Conservation (phyloP, 2,329 filamentous ascomycete genomes). For the Bipolaris sorokiniana region DNA sequence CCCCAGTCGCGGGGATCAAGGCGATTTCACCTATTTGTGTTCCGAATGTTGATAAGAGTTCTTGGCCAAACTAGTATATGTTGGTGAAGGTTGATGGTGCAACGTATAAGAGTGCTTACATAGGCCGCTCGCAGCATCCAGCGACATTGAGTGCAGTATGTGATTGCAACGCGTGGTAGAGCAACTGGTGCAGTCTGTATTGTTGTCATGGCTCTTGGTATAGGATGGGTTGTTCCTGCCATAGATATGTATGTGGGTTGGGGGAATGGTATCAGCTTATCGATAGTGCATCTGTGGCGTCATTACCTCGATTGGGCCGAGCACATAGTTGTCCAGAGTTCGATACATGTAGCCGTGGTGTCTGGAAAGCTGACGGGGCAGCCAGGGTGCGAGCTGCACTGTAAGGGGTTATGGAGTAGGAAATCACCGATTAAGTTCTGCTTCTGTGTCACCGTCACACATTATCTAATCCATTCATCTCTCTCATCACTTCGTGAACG, state of each 20-base stretch:
- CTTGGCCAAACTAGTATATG: constrained; percentile 77
- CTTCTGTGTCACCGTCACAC: not conserved
- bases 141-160: constrained; percentile 92
- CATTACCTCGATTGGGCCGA: not conserved
- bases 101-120: constrained; percentile 56
- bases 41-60: constrained; percentile 91
- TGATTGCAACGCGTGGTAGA: constrained; percentile 81
- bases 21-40: constrained; percentile 85
- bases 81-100: not conserved
- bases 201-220: constrained; percentile 30
- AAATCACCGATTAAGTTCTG: not conserved
- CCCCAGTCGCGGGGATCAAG: constrained; percentile 83
- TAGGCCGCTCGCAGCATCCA: constrained; percentile 90
- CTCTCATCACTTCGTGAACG: not conserved
- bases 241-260: not conserved
- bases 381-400: not conserved
- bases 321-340: not conserved
- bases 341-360: not conserved
- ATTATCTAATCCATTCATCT: not conserved
- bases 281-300: constrained; percentile 15
- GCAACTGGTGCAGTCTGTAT: constrained; percentile 32
- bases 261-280: constrained; percentile 11
- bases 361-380: not conserved
- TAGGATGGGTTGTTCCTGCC: not conserved
- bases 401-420: not conserved